A percentile compares a stretch with the other conserved stretches of the same genome.
These are phyloP conservation scores for Peterozyma xylosa DNA, from an alignment of 805 yeast genomes.

Conservation along the genomic window DNA sequence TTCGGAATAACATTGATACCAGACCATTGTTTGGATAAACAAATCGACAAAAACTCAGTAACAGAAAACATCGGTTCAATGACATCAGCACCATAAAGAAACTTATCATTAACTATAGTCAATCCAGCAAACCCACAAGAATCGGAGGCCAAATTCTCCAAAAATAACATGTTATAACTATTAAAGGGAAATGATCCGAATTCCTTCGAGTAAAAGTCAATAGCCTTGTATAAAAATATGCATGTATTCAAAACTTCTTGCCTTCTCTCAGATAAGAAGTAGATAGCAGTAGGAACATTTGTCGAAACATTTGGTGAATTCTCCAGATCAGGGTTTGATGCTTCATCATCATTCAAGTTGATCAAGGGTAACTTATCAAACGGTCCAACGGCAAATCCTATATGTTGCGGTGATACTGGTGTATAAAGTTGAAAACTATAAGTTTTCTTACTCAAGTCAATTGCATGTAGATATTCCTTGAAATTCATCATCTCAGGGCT, in stretches of 20 bases:
- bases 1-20: conserved; percentile 86
- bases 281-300: conserved; percentile 51
- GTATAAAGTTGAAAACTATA: conserved; percentile 67
- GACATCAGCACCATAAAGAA: conserved; percentile 63
- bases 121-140: conserved; percentile 69
- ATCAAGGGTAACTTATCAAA: conserved; percentile 59
- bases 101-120: conserved; percentile 47
- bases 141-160: conserved; percentile 43
- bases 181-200: conserved; percentile 92
- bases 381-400: conserved; percentile 93
- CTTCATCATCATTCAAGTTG: conserved; percentile 29
- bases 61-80: conserved; percentile 73
- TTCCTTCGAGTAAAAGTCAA: conserved; percentile 78
- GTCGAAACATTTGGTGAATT: conserved; percentile 14
- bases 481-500: conserved; percentile 64
- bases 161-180: conserved; percentile 70
- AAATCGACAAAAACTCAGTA: conserved; percentile 61
- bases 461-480: conserved; percentile 68
- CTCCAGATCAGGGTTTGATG: conserved; percentile 20
- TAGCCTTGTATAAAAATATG: conserved; percentile 64
- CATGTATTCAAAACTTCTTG: conserved; percentile 64
- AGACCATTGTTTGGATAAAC: conserved; percentile 85
- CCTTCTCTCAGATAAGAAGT: conserved; percentile 52
- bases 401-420: conserved; percentile 88
- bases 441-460: conserved; percentile 66